These are phyloP conservation scores for Scheffersomyces segobiensis DNA, from an alignment of 1,139 yeast species.

Conservation along the genomic window DNA sequence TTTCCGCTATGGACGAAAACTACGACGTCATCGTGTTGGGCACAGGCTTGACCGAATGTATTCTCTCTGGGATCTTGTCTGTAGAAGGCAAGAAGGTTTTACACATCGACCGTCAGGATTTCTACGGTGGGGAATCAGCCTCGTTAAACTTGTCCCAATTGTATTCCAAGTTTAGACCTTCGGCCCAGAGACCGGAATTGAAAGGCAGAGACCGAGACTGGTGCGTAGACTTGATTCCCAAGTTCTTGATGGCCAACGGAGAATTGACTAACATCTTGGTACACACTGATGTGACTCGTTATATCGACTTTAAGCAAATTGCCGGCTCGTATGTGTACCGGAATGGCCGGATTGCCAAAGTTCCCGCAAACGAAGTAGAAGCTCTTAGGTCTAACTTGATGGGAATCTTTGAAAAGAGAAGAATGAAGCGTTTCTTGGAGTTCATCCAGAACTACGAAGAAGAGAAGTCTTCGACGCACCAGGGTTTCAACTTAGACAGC, in stretches of 20 bases:
- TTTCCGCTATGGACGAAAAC: constrained; percentile 78
- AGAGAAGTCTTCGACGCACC: constrained; percentile 77
- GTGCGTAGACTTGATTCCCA: constrained; percentile 97
- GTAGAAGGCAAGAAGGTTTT: constrained; percentile 96
- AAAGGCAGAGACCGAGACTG: constrained; percentile 95
- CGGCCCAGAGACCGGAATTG: constrained; percentile 66
- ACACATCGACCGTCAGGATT: constrained; percentile 95
- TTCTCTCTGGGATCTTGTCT: constrained; percentile 87
- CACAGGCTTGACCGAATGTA: constrained; percentile 94
- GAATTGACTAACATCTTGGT: constrained; percentile 93
- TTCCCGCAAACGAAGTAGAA: constrained; percentile 88
- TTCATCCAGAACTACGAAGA: constrained; percentile 83
- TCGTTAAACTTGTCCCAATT: constrained; percentile 63
- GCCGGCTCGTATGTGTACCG: constrained; percentile 94
- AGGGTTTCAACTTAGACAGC: constrained; percentile 79
- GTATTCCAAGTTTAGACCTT: constrained; percentile 70
- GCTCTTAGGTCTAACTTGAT: constrained; percentile 89
- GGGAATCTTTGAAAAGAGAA: constrained; percentile 95
- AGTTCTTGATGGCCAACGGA: constrained; percentile 96
- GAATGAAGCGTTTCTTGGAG: constrained; percentile 90
- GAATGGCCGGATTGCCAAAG: constrained; percentile 88
- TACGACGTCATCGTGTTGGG: constrained; percentile 85
- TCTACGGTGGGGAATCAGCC: constrained; percentile 86
- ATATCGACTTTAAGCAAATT: constrained; percentile 93
- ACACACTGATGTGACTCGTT: constrained; percentile 93